phyloP scores from a whole-genome alignment of 2,329 filamentous ascomycete species.

The Phialocephala subalpina region DNA sequence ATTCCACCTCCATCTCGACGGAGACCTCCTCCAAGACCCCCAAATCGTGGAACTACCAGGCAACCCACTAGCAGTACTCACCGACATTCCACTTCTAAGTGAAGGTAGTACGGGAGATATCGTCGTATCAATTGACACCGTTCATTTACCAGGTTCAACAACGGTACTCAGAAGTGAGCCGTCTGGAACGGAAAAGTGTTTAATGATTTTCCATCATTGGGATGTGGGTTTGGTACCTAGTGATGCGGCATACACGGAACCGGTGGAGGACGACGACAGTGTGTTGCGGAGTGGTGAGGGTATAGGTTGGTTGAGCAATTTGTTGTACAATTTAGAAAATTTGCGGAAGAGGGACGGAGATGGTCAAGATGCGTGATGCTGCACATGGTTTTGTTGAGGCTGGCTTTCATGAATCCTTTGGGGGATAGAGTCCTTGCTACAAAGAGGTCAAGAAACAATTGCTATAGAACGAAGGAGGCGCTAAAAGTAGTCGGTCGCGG shows the following conservation, averaged over 20 bases:
- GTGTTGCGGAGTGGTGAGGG: constrained; percentile 22
- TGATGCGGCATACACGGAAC: background rate
- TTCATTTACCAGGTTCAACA: constrained; percentile 59
- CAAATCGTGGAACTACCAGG: constrained; percentile 65
- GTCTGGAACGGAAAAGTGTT: constrained; percentile 14
- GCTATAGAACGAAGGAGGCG: too few species aligned
- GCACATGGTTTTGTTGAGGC: background rate
- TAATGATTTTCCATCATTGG: constrained; percentile 28
- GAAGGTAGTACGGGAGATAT: constrained; percentile 31
- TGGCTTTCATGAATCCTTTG: too few species aligned
- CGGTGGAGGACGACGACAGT: background rate
- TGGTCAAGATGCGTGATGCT: constrained; percentile 28
- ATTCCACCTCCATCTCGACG: constrained; percentile 56
- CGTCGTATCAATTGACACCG: constrained; percentile 59
- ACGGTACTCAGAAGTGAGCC: constrained; percentile 43
- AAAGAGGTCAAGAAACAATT: background rate
- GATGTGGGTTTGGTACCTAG: constrained; percentile 19
- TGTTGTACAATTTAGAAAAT: constrained; percentile 46
- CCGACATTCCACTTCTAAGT: background rate
- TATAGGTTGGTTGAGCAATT: constrained; percentile 47
- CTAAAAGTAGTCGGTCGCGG: too few species aligned
- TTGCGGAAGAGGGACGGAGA: constrained; percentile 45
- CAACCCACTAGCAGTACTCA: constrained; percentile 57
- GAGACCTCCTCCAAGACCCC: constrained; percentile 54
- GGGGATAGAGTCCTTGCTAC: background rate